These are phyloP conservation scores for Fusarium verticillioides DNA, from an alignment of 2,329 filamentous ascomycete species.

Conservation along the genomic window DNA sequence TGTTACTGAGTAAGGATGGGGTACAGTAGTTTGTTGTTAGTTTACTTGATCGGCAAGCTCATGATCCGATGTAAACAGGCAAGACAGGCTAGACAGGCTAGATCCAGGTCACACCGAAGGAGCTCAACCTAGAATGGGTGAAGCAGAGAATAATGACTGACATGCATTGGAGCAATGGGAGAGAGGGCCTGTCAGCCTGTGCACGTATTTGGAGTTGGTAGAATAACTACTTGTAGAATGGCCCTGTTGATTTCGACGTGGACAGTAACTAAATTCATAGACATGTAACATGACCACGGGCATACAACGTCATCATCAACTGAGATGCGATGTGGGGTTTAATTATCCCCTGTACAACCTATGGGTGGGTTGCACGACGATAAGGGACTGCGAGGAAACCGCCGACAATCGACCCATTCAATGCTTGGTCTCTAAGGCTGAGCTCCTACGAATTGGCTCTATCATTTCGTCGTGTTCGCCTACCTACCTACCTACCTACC, in stretches of 20 bases:
- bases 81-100: neutral
- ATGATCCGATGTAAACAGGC: neutral
- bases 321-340: conserved; percentile 30
- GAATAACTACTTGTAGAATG: neutral
- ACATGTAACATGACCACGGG: neutral
- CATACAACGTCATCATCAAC: conserved; percentile 36
- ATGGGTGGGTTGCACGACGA: conserved; percentile 7
- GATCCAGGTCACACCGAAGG: neutral
- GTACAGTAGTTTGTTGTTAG: neutral
- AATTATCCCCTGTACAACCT: neutral
- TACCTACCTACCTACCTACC: neutral
- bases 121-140: neutral
- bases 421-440: neutral
- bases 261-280: neutral
- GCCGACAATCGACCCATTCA: conserved; percentile 5
- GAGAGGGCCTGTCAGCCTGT: neutral
- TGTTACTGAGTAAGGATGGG: neutral
- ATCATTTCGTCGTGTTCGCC: neutral
- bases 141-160: neutral
- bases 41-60: conserved; percentile 1
- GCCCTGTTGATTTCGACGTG: neutral
- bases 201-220: neutral
- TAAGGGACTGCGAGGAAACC: conserved; percentile 18
- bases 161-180: neutral
- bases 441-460: neutral